These are phyloP conservation scores for Sphaerulina vaccinii DNA, from an alignment of 2,329 filamentous ascomycete genomes.

Conservation along the genomic window DNA sequence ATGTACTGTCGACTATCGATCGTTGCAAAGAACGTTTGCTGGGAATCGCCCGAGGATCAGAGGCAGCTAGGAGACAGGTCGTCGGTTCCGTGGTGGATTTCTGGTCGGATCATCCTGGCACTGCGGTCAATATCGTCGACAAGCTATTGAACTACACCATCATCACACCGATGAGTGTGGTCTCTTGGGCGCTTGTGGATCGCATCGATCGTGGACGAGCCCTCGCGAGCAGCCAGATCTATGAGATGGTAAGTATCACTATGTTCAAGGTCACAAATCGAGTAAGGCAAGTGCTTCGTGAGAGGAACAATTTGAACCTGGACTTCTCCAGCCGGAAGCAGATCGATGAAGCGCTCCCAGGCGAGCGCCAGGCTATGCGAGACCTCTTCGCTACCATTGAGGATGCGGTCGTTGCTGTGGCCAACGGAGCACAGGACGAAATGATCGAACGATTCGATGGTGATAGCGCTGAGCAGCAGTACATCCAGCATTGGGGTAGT, in stretches of 20 bases:
- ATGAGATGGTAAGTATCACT: constrained; percentile 86
- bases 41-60: constrained; percentile 71
- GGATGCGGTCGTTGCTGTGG: constrained; percentile 71
- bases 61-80: constrained; percentile 79
- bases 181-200: constrained; percentile 83
- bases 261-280: constrained; percentile 86
- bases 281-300: constrained; percentile 73
- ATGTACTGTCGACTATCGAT: constrained; percentile 93
- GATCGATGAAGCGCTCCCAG: constrained; percentile 64
- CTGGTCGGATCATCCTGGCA: constrained; percentile 88
- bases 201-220: constrained; percentile 53
- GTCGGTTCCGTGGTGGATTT: constrained; percentile 87
- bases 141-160: constrained; percentile 98
- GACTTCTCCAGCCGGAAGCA: constrained; percentile 57
- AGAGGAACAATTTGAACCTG: constrained; percentile 58
- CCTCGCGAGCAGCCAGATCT: constrained; percentile 73
- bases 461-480: constrained; percentile 56
- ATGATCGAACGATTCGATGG: constrained; percentile 68
- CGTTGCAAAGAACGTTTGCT: constrained; percentile 87
- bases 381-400: constrained; percentile 79
- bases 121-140: constrained; percentile 89
- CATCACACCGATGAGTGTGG: constrained; percentile 76
- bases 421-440: constrained; percentile 69
- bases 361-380: constrained; percentile 72
- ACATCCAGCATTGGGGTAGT: constrained; percentile 76